phyloP scores from a whole-genome alignment of 2,329 filamentous ascomycete genomes.

The Hirsutella rhossiliensis region DNA sequence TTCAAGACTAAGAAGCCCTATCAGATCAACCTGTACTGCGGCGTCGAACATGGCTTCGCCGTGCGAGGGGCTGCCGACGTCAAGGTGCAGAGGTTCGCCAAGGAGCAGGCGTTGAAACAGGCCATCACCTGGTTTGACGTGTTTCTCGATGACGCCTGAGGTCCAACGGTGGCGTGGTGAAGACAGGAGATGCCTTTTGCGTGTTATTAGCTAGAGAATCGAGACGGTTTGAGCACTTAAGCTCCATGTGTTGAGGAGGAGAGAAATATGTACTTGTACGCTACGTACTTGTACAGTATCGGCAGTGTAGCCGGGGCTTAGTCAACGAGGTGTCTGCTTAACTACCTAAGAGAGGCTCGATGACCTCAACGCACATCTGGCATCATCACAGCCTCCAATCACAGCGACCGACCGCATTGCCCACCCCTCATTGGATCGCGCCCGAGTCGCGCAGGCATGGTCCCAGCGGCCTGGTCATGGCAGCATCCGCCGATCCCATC shows the following conservation, averaged over 20 bases:
- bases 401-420: neutral
- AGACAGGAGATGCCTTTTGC: too few relatives aligned
- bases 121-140: conserved; percentile 65
- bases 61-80: conserved; percentile 49
- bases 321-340: too few relatives aligned
- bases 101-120: conserved; percentile 69
- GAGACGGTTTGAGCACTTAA: too few relatives aligned
- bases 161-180: too few relatives aligned
- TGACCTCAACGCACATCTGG: neutral
- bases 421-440: neutral
- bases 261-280: too few relatives aligned
- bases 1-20: conserved; percentile 40
- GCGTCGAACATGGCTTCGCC: conserved; percentile 61
- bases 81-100: conserved; percentile 49
- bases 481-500: conserved; percentile 11
- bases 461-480: conserved; percentile 8
- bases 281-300: too few relatives aligned
- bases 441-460: neutral
- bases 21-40: conserved; percentile 59
- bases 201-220: too few relatives aligned
- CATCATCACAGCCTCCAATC: neutral
- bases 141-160: conserved; percentile 10
- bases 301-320: too few relatives aligned
- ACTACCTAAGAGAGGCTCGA: neutral
- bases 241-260: too few relatives aligned